Evolutionary conservation across 2,329 filamentous ascomycete genomes (phyloP).

Genomic region (Colletotrichum shisoi): DNA sequence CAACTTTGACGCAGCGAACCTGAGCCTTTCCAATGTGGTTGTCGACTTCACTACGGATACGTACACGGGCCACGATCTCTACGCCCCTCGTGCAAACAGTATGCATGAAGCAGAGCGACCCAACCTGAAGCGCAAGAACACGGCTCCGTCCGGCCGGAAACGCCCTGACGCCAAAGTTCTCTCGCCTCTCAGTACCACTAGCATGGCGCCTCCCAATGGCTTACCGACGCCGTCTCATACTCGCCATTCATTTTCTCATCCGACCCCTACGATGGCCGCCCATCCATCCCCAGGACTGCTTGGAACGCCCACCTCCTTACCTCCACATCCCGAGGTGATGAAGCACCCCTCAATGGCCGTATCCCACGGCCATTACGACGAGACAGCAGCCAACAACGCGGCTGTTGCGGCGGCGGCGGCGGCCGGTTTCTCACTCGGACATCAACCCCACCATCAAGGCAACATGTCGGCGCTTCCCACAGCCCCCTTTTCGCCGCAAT

Average conservation of each 20-base stretch:
- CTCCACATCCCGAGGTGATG: constrained; percentile 48
- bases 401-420: constrained; percentile 50
- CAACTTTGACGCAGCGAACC: constrained; percentile 75
- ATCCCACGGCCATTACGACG: constrained; percentile 49
- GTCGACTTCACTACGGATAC: constrained; percentile 68
- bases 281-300: constrained; percentile 53
- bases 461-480: constrained; percentile 47
- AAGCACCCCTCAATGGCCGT: constrained; percentile 46
- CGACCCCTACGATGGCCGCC: constrained; percentile 45
- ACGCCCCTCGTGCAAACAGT: constrained; percentile 51
- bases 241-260: constrained; percentile 51
- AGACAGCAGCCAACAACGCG: constrained; percentile 48
- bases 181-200: constrained; percentile 48
- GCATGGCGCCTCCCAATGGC: constrained; percentile 44
- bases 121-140: constrained; percentile 61
- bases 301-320: constrained; percentile 50
- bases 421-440: constrained; percentile 49
- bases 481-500: constrained; percentile 54
- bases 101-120: constrained; percentile 48
- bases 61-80: constrained; percentile 59
- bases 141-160: constrained; percentile 50
- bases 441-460: constrained; percentile 43
- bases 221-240: constrained; percentile 47
- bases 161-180: constrained; percentile 52
- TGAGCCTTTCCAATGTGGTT: constrained; percentile 73